These are phyloP conservation scores for Zygosaccharomyces kombuchaensis DNA, from an alignment of 805 yeast species.

Conservation along the genomic window DNA sequence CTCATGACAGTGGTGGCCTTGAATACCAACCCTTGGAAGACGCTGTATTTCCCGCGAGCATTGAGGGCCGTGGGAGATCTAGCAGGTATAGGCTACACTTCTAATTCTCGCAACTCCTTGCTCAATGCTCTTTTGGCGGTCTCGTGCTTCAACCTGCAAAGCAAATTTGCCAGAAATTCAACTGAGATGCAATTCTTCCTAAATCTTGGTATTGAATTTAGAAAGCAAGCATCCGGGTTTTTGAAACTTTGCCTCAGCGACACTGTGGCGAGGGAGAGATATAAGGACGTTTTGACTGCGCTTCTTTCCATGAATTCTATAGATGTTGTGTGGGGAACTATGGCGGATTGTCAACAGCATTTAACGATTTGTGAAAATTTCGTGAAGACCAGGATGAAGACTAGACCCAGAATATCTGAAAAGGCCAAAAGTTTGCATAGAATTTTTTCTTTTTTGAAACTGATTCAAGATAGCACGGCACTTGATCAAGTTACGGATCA, in stretches of 20 bases:
- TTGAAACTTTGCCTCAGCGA: conserved; percentile 53
- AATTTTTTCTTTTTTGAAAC: conserved; percentile 67
- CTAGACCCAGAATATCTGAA: conserved; percentile 60
- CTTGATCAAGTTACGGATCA: conserved; percentile 27
- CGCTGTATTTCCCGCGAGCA: conserved; percentile 81
- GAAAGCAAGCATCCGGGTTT: conserved; percentile 70
- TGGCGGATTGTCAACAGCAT: conserved; percentile 78
- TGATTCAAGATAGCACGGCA: conserved; percentile 71
- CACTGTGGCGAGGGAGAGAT: conserved; percentile 56
- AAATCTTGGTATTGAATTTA: conserved; percentile 65
- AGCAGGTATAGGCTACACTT: conserved; percentile 65
- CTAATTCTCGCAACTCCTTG: conserved; percentile 71
- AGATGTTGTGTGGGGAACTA: conserved; percentile 86
- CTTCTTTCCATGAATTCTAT: conserved; percentile 82
- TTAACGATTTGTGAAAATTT: conserved; percentile 72
- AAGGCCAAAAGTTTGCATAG: conserved; percentile 77
- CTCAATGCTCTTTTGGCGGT: conserved; percentile 77
- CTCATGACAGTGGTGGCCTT: conserved; percentile 67
- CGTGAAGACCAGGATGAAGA: conserved; percentile 62
- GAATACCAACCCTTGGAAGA: conserved; percentile 82
- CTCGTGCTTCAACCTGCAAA: conserved; percentile 73
- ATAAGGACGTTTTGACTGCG: conserved; percentile 80
- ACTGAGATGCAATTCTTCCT: conserved; percentile 65
- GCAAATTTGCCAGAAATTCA: conserved; percentile 64
- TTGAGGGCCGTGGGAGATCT: conserved; percentile 77